Conservation (phyloP, 2,329 filamentous ascomycete species). For the Zopfia rhizophila region DNA sequence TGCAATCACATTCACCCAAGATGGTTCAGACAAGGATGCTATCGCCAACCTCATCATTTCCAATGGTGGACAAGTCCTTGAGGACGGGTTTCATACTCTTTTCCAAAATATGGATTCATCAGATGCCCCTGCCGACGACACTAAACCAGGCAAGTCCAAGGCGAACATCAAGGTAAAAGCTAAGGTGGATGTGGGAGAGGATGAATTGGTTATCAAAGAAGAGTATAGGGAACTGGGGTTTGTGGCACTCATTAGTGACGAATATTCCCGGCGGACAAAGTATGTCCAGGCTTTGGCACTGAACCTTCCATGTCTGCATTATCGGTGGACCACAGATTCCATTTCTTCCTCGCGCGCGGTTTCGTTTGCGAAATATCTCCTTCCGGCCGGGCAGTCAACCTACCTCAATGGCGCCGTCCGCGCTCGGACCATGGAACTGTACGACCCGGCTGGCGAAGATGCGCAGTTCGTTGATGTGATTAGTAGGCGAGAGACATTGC, state of each 20-base stretch:
- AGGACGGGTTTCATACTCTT: conserved; percentile 81
- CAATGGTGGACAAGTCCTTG: conserved; percentile 77
- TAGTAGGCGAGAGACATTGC: conserved; percentile 65
- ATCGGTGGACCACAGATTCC: conserved; percentile 82
- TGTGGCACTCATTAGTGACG: conserved; percentile 84
- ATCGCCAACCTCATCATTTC: conserved; percentile 72
- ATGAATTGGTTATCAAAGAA: conserved; percentile 64
- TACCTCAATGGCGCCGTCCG: conserved; percentile 80
- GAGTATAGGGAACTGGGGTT: conserved; percentile 72
- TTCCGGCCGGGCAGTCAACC: conserved; percentile 83
- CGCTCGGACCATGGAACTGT: conserved; percentile 74
- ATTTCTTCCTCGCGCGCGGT: conserved; percentile 69
- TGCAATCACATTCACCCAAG: conserved; percentile 76
- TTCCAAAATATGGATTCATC: conserved; percentile 65
- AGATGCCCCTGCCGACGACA: conserved; percentile 24
- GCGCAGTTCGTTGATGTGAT: conserved; percentile 40
- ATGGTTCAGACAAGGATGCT: conserved; percentile 64
- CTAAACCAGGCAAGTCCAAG: conserved; percentile 14
- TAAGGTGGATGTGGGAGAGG: conserved; percentile 62
- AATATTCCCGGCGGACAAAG: conserved; percentile 86
- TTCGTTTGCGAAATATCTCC: conserved; percentile 82
- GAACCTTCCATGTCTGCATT: conserved; percentile 84
- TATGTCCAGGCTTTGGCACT: conserved; percentile 95
- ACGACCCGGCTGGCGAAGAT: conserved; percentile 64
- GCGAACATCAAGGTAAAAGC: conserved; percentile 27